Evolutionary conservation across 2,329 filamentous ascomycete genomes (phyloP).

Genomic region (Talaromyces sp.): DNA sequence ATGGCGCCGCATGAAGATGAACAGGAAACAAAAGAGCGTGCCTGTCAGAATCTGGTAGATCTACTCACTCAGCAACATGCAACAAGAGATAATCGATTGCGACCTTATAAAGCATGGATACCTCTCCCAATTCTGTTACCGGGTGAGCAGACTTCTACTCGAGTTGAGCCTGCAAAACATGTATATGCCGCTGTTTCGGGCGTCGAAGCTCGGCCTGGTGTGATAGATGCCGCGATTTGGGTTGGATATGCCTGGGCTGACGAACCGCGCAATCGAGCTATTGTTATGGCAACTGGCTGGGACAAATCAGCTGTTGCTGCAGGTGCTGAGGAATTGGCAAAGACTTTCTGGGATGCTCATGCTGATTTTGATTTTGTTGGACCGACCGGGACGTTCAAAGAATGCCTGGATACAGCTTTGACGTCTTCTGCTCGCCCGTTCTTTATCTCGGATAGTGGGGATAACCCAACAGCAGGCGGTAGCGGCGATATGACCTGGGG

Average conservation of each 20-base stretch:
- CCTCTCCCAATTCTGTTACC: slow-evolving; percentile 52
- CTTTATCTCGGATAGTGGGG: slow-evolving; percentile 56
- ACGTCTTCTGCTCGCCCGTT: slow-evolving; percentile 42
- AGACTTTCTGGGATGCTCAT: slow-evolving; percentile 48
- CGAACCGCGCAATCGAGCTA: slow-evolving; percentile 51
- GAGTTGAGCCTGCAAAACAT: slow-evolving; percentile 50
- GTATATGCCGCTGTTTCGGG: slow-evolving; percentile 49
- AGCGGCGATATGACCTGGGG: slow-evolving; percentile 55
- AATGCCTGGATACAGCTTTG: slow-evolving; percentile 49
- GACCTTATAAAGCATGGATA: slow-evolving; percentile 53
- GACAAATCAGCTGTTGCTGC: slow-evolving; percentile 36
- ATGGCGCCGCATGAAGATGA: slow-evolving; percentile 53
- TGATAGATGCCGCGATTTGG: slow-evolving; percentile 55
- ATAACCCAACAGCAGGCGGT: slow-evolving; percentile 55
- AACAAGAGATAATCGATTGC: slow-evolving; percentile 5
- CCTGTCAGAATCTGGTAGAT: slow-evolving; percentile 49
- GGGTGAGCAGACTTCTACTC: slow-evolving; percentile 55
- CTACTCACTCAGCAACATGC: slow-evolving; percentile 29
- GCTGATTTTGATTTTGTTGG: slow-evolving; percentile 52
- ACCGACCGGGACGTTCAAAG: slow-evolving; percentile 46
- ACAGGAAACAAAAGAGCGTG: slow-evolving; percentile 50
- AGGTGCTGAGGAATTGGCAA: slow-evolving; percentile 47
- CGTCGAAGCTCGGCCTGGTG: slow-evolving; percentile 40
- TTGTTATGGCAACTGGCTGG: slow-evolving; percentile 53
- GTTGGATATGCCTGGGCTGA: slow-evolving; percentile 58